Percentiles rank a stretch among this genome's conserved stretches.
phyloP scores from a whole-genome alignment of 768 basidiomycete species.

The Macrolepiota albuminosa region DNA sequence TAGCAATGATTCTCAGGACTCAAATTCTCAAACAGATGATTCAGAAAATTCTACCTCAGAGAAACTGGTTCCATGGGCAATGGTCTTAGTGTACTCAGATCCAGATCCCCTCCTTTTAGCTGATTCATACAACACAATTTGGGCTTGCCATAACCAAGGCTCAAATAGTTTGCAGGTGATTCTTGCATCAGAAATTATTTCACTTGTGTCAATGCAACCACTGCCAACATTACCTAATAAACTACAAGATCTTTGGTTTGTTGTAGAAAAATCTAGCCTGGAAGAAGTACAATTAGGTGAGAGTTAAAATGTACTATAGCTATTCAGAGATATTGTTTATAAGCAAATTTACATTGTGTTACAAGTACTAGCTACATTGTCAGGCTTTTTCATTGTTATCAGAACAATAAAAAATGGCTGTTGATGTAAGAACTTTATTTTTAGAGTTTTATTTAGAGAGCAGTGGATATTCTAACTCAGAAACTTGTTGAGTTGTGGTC shows the following conservation, averaged over 20 bases:
- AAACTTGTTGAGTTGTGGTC: too few species aligned
- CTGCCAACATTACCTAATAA: constrained; percentile 9
- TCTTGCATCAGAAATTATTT: constrained; percentile 11
- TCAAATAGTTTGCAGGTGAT: constrained; percentile 7
- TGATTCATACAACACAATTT: constrained; percentile 17
- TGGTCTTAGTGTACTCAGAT: constrained; percentile 18
- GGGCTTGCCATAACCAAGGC: constrained; percentile 8
- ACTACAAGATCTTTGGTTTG: constrained; percentile 14
- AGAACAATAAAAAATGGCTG: too few species aligned
- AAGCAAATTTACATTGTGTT: too few species aligned
- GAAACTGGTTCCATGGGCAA: constrained; percentile 6
- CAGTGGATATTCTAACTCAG: too few species aligned
- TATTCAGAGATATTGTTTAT: too few species aligned
- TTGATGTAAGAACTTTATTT: too few species aligned
- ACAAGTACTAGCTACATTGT: too few species aligned
- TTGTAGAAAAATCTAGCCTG: constrained; percentile 24
- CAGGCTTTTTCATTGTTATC: too few species aligned
- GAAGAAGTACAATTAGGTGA: constrained; percentile 10
- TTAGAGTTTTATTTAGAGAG: too few species aligned
- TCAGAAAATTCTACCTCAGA: background rate
- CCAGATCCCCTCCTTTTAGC: constrained; percentile 12
- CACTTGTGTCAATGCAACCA: constrained; percentile 24
- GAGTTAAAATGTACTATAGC: too few species aligned
- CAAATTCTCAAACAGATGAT: too few species aligned
- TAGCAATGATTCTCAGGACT: too few species aligned